A percentile compares a stretch with the other conserved stretches of the same genome.
These are phyloP conservation scores for Amesomyces nigricolor DNA, from an alignment of 2,329 filamentous ascomycete species.

Conservation along the genomic window DNA sequence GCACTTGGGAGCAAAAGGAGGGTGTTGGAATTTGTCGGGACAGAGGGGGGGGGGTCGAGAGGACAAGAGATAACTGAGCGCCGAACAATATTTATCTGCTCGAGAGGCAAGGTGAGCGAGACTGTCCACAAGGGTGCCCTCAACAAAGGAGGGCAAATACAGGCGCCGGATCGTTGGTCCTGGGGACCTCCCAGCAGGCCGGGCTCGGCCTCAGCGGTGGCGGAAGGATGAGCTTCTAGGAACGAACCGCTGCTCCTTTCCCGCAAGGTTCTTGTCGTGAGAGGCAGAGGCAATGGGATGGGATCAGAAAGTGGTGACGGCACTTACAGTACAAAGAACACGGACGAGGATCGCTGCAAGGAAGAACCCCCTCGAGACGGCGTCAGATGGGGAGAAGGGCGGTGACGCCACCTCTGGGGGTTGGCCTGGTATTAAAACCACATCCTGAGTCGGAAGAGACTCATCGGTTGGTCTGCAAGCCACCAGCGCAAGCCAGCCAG, in stretches of 20 bases:
- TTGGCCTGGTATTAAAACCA: background rate
- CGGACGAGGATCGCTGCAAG: background rate
- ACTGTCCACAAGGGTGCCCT: background rate
- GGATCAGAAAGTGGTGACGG: slow-evolving; percentile 5
- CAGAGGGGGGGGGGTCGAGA: background rate
- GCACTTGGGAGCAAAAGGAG: background rate
- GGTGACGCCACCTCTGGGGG: background rate
- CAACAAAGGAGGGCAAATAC: slow-evolving; percentile 2
- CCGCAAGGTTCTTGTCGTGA: background rate
- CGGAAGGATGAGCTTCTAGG: slow-evolving; percentile 13
- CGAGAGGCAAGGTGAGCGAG: slow-evolving; percentile 7
- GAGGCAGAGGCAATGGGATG: background rate
- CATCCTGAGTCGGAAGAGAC: background rate
- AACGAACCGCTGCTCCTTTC: slow-evolving; percentile 11
- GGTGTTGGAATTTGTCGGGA: background rate
- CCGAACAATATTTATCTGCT: slow-evolving; percentile 6
- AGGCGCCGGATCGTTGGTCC: background rate
- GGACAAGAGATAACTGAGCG: background rate
- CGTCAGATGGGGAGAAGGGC: background rate
- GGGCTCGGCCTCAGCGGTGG: slow-evolving; percentile 16
- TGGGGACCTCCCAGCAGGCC: background rate
- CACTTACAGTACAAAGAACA: slow-evolving; percentile 12
- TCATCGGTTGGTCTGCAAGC: too few species aligned
- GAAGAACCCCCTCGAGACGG: background rate
- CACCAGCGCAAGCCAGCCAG: too few species aligned